Percentiles rank a stretch among this genome's conserved stretches.
phyloP scores from a whole-genome alignment of 805 yeast genomes.

The Starmerella kuoi region DNA sequence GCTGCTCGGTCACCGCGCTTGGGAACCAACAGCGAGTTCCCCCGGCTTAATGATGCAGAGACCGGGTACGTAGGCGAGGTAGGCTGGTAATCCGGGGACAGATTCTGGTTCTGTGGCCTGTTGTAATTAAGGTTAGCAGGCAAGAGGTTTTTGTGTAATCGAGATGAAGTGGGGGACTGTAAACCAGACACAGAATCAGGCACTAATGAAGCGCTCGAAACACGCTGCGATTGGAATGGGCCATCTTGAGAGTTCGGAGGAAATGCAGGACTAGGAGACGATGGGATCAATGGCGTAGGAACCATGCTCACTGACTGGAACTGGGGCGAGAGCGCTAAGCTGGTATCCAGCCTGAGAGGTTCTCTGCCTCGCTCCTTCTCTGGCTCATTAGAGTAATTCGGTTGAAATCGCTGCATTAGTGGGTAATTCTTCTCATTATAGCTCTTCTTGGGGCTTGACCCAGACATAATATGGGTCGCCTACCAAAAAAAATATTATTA shows the following conservation, averaged over 20 bases:
- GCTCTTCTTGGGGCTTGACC: not conserved
- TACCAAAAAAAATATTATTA: too few relatives aligned
- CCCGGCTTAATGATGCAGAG: constrained; percentile 1
- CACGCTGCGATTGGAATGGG: constrained; percentile 1
- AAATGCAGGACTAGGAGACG: not conserved
- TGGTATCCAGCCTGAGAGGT: constrained; percentile 3
- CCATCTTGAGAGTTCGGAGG: too few relatives aligned
- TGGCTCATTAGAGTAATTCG: too few relatives aligned
- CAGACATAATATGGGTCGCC: not conserved
- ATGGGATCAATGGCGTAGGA: constrained; percentile 7
- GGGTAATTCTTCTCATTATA: too few relatives aligned
- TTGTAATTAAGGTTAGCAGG: not conserved
- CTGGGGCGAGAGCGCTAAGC: not conserved
- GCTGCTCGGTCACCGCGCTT: constrained; percentile 12
- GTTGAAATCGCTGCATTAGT: too few relatives aligned
- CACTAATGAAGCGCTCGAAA: constrained; percentile 9
- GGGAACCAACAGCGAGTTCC: constrained; percentile 16
- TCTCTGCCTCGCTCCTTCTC: too few relatives aligned
- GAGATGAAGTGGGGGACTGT: not conserved
- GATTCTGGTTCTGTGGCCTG: too few relatives aligned
- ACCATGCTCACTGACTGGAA: constrained; percentile 9
- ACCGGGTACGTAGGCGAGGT: too few relatives aligned
- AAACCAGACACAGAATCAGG: constrained; percentile 7
- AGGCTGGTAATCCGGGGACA: too few relatives aligned
- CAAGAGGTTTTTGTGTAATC: not conserved